Percentiles rank a stretch among this genome's conserved stretches.
Conservation (phyloP, 202 grass and related monocot species). For the Panicum virgatum region DNA sequence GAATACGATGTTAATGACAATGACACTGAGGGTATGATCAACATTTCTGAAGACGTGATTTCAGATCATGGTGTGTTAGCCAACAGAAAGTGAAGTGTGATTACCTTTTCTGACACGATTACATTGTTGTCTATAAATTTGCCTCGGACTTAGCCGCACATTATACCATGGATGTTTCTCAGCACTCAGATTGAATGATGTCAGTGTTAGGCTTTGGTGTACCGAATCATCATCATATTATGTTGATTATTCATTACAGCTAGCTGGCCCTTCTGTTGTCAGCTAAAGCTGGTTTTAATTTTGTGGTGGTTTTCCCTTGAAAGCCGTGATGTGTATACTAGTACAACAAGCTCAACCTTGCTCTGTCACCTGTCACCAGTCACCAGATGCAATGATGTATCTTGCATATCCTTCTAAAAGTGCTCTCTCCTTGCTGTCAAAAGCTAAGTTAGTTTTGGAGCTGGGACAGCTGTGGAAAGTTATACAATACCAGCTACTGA, state of each 20-base stretch:
- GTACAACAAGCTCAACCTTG: conserved; percentile 5
- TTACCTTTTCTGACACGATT: conserved; percentile 10
- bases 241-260: background rate
- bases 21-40: conserved; percentile 3
- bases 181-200: background rate
- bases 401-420: conserved; percentile 18
- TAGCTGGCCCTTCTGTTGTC: background rate
- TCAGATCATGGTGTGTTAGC: conserved; percentile 5
- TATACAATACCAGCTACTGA: conserved; percentile 29
- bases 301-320: background rate
- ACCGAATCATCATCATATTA: background rate
- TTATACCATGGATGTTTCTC: background rate
- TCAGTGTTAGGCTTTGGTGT: conserved; percentile 2
- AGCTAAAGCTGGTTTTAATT: background rate
- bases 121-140: background rate
- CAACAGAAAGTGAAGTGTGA: conserved; percentile 7
- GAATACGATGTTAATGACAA: conserved; percentile 38
- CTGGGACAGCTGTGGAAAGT: conserved; percentile 41
- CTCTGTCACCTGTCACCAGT: conserved; percentile 12
- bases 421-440: conserved; percentile 20
- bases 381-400: conserved; percentile 26
- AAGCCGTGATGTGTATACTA: background rate
- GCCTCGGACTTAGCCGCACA: background rate
- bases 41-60: conserved; percentile 20
- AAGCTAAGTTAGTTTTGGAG: conserved; percentile 18